Evolutionary conservation across 345 rosid species (phyloP), one percentile per base, ranked within the genome.

Genomic region (Clausena lansium): DNA sequence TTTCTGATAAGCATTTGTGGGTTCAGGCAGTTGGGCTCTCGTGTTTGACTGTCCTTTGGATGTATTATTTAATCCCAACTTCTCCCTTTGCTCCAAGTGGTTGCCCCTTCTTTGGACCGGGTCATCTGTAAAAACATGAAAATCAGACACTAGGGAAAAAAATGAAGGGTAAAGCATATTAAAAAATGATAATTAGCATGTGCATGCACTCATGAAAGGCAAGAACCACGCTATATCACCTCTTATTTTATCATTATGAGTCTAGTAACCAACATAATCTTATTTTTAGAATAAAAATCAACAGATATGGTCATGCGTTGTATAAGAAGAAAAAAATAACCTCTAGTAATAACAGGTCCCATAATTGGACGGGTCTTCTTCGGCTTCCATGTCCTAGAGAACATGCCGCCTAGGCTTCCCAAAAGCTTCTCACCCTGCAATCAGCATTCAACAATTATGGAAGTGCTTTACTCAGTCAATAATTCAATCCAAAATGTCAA

Each of bases 391-490:
- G 93, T 92, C 85, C 55, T 96, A 59, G 95, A 89, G 77, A 92
- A 92, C 80, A 96, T 87, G 70, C 98, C 95, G 61, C 99, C 99
- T 75, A 96, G 98, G 81, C 89, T 94, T 71, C 98, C 98, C 78
- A 96, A 86, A 76, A 96, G 94, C 89, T 92, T 96, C 87, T 96
- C 99, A 70, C 99, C 98, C 99, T 96, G 87, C 47, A 83, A 89
- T 73, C 74, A 75, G 28, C 59, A 80, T 65, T 73, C 57, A 78
- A 75, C 41, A 59, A 65, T 71, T 50, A 83, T 57, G 30, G 22
- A 19, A 67, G 6, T 41, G 75, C 47, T 25, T 47, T 32, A n/a
- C 38, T 25, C 15, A 70, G n/a, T 73, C 50, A 36, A 82, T 28
- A 66, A 57, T 62, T 60, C 28, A 41, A 67, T 59, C n/a, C 60